Base-by-base conservation (phyloP, 352 stramenopile species). In the Nothophytophthora sp. region DNA sequence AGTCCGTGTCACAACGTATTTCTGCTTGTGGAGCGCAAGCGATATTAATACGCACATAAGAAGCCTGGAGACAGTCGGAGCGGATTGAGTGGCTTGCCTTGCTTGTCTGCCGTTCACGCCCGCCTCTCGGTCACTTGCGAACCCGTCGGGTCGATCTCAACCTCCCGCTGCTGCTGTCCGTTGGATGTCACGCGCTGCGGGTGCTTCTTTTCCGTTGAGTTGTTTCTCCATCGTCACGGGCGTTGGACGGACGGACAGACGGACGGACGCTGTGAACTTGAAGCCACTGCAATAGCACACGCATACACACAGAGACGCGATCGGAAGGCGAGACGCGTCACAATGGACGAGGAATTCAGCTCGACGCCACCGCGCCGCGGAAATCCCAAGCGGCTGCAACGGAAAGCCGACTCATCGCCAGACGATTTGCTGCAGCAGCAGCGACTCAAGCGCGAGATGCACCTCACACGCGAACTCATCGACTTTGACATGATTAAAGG, bases 401-500 rank as follows among this genome's bases (percentile, higher is more conserved):
- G 73, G 32, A 81, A 82, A 50, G 59, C 79, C 25, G 57, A 72
- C n/a, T 86, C 76, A 7, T 63, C 67, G 20, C 51, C 61, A 16
- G 49, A 61, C 8, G 40, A 65, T 15, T 53, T 78, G 25, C 60
- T 67, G 16, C 42, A 67, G 37, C 72, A 70, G 43, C 48, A 70
- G 34, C 74, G 75, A 3, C 56, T 76, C 32, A 83, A 81, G 43
- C 76, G 59, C 52, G 77, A 89, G 41, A 72, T 84, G 34, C 70
- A 88, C 50, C 62, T 86, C 36, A 83, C 58, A 30, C 73, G 76
- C 34, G 83, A 94, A 41, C 76, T 94, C 39, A 91, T 94, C 37
- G 84, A 94, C 72, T 91, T 92, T 58, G 84, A 94, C 48, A 64
- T 92, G 36, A 92, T 94, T 47, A 94, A 94, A 76, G 84, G 81